These are phyloP conservation scores for Magnolia officinalis DNA, from an alignment of 164 flowering plant genomes.

Conservation along the genomic window DNA sequence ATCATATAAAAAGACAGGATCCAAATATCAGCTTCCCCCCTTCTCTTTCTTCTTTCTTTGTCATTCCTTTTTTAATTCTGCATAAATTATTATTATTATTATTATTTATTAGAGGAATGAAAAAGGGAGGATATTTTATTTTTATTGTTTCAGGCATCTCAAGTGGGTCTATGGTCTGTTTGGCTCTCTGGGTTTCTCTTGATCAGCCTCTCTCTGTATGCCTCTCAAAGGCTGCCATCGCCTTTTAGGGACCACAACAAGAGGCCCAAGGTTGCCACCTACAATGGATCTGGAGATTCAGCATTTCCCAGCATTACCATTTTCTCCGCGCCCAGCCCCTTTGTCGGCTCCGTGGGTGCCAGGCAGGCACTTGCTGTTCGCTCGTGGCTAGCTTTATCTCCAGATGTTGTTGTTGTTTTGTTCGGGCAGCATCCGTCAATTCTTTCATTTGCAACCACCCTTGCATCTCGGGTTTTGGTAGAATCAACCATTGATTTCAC, in stretches of 20 bases:
- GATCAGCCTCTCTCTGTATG: slow-evolving; percentile 63
- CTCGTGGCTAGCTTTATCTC: slow-evolving; percentile 84
- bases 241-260: slow-evolving; percentile 35
- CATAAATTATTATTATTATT: background rate
- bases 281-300: slow-evolving; percentile 6
- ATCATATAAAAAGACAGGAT: no score
- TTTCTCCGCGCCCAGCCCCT: slow-evolving; percentile 64
- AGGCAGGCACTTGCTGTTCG: slow-evolving; percentile 66
- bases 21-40: background rate
- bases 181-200: slow-evolving; percentile 81
- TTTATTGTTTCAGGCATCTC: slow-evolving; percentile 34
- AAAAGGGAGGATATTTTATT: background rate
- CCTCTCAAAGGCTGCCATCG: slow-evolving; percentile 55
- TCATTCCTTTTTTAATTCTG: background rate
- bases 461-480: slow-evolving; percentile 59
- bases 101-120: background rate
- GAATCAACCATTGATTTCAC: slow-evolving; percentile 79
- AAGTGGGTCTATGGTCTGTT: slow-evolving; percentile 58
- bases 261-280: slow-evolving; percentile 15
- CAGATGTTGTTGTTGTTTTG: slow-evolving; percentile 58
- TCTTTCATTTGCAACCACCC: slow-evolving; percentile 41
- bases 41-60: background rate
- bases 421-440: slow-evolving; percentile 58
- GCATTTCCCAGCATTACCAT: slow-evolving; percentile 44
- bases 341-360: slow-evolving; percentile 44